Evolutionary conservation across 2,329 filamentous ascomycete genomes (phyloP).

Genomic region (Penicillium sp.): DNA sequence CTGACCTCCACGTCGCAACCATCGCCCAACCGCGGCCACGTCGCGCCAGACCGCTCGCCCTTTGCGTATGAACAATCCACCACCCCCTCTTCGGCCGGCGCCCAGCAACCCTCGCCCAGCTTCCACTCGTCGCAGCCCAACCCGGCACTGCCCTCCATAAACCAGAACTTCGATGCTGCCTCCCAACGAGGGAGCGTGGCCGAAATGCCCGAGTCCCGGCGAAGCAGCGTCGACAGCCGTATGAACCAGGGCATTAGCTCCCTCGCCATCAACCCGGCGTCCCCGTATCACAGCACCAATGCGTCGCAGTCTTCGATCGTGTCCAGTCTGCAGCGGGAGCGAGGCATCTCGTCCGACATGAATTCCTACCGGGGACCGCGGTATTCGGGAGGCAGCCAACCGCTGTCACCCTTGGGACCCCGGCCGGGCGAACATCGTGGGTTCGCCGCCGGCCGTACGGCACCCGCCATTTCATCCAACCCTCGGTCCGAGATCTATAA

Average conservation of each 20-base stretch:
- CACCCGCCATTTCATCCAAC: conserved; percentile 50
- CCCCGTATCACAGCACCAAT: conserved; percentile 49
- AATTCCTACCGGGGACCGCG: conserved; percentile 42
- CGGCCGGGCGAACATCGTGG: conserved; percentile 41
- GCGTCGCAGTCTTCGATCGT: conserved; percentile 48
- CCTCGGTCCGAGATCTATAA: conserved; percentile 51
- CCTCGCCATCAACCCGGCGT: conserved; percentile 47
- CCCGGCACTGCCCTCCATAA: conserved; percentile 56
- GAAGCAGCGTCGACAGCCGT: conserved; percentile 50
- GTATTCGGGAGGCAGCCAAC: conserved; percentile 38
- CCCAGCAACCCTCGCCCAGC: conserved; percentile 39
- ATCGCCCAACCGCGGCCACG: conserved; percentile 43
- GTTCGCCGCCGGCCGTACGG: conserved; percentile 47
- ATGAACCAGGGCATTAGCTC: conserved; percentile 51
- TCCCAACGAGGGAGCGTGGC: conserved; percentile 44
- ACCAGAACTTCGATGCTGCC: conserved; percentile 55
- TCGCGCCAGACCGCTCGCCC: conserved; percentile 42
- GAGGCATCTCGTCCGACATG: conserved; percentile 42
- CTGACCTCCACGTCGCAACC: conserved; percentile 46
- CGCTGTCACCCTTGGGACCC: conserved; percentile 43
- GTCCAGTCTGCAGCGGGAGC: conserved; percentile 43
- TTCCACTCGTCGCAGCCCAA: conserved; percentile 40
- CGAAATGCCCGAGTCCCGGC: conserved; percentile 47
- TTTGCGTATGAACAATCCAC: conserved; percentile 42
- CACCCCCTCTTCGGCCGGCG: conserved; percentile 37